phyloP scores from a whole-genome alignment of 169 alveolate species.

The Cryptosporidium sp. region DNA sequence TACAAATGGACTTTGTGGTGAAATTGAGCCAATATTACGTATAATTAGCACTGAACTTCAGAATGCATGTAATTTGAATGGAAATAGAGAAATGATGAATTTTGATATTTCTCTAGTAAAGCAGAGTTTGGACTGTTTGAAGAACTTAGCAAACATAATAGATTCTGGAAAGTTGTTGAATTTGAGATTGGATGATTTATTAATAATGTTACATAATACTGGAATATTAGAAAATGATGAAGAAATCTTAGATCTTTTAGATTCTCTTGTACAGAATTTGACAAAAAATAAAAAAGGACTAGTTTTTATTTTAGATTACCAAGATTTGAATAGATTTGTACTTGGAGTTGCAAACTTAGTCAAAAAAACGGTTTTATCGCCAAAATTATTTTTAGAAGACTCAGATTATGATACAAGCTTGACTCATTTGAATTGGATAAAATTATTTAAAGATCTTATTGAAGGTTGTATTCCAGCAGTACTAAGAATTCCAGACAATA shows the following conservation, averaged over 20 bases:
- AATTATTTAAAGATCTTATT: slow-evolving; percentile 25
- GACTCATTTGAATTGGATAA: slow-evolving; percentile 3
- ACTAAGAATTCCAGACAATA: slow-evolving; percentile 22
- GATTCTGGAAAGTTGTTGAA: slow-evolving; percentile 22
- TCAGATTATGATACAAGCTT: slow-evolving; percentile 24
- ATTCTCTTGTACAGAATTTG: slow-evolving; percentile 21
- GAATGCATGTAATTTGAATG: background rate
- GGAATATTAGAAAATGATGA: slow-evolving; percentile 7
- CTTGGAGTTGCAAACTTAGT: slow-evolving; percentile 35
- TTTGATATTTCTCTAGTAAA: slow-evolving; percentile 4
- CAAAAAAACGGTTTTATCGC: background rate
- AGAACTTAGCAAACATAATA: slow-evolving; percentile 30
- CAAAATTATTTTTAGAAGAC: slow-evolving; percentile 3
- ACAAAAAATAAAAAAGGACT: slow-evolving; percentile 28
- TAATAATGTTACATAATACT: background rate
- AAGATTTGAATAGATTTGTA: slow-evolving; percentile 30
- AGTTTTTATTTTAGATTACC: slow-evolving; percentile 5
- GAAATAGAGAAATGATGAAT: background rate
- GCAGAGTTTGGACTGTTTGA: slow-evolving; percentile 14
- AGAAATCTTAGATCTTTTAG: slow-evolving; percentile 36
- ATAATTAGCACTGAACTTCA: slow-evolving; percentile 17
- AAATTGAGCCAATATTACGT: slow-evolving; percentile 23
- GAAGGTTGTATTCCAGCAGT: slow-evolving; percentile 9
- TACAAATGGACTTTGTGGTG: slow-evolving; percentile 35
- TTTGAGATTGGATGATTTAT: slow-evolving; percentile 38